Base-by-base conservation (phyloP, 768 basidiomycete species). In the Lentinula detonsa region DNA sequence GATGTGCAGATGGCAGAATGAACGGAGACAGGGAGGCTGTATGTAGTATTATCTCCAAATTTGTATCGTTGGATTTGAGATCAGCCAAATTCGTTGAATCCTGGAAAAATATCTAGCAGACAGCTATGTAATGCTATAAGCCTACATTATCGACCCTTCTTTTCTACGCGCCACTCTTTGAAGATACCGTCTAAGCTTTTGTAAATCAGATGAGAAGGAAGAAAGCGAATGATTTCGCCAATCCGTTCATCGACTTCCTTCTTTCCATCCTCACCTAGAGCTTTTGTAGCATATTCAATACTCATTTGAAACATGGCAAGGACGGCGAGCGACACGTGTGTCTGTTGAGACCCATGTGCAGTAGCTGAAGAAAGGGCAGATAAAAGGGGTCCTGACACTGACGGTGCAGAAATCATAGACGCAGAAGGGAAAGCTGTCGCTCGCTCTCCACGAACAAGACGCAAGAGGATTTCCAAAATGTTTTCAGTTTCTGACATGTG, bases 181-280 rank as follows among this genome's bases (percentile, higher is more conserved):
- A 95, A 98, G 67, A 98, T 91, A 34, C 91, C 91, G 74, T 99
- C 97, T 71, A 98, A 72, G 68, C 91, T 92, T 75, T 92, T 92
- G 76, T 92, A 91, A 63, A 95, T 82, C 65, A 96, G 76, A 70
- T 93, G 89, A 34, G 87, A 86, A 35, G 97, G 96, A 64, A 99
- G 70, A 69, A 86, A 89, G 68, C 93, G 81, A 62, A 99, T 89
- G 65, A 99, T 92, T 74, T 98, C 95, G 16, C 91, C 89, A 37
- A 93, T 79, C 61, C 83, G 81, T 65, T 84, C 84, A 71, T 93
- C 89, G 1, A 87, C 86, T 71, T 92, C 88, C 5, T 62, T 69
- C 71, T 86, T 88, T 13, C 87, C 88, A 72, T 85, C 81, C 64
- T 83, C 86, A 54, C 80, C 88, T 23, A 70, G 72, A 37, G 87